These are phyloP conservation scores for Zygosaccharomyces gambellarensis DNA, from an alignment of 805 yeast species.

Conservation along the genomic window DNA sequence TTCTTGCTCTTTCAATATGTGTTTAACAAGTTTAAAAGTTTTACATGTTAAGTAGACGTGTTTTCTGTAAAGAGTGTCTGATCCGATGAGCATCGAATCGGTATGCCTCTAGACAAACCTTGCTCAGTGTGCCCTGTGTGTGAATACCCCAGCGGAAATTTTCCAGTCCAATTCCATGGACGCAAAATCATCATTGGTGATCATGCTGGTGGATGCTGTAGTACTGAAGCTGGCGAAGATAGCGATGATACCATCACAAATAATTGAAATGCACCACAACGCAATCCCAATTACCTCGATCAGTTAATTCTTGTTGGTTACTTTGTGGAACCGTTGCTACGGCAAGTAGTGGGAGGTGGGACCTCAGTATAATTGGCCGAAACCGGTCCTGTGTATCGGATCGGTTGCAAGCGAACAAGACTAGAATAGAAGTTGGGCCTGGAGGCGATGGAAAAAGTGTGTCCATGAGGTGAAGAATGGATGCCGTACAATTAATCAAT, in stretches of 20 bases:
- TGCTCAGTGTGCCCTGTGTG: background rate
- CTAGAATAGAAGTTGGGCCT: too few relatives aligned
- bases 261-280: background rate
- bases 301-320: background rate
- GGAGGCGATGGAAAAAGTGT: too few relatives aligned
- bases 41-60: background rate
- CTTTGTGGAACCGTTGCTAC: conserved; percentile 3
- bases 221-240: background rate
- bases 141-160: background rate
- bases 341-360: background rate
- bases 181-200: background rate
- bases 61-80: background rate
- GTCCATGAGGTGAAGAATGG: too few relatives aligned
- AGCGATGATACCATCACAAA: too few relatives aligned
- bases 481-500: too few relatives aligned
- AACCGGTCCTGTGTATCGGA: conserved; percentile 1
- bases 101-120: background rate
- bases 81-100: background rate
- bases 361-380: background rate
- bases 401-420: background rate
- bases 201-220: too few relatives aligned
- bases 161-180: background rate
- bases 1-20: background rate
- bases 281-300: background rate
- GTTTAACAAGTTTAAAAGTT: background rate